These are phyloP conservation scores for Xylaria longipes DNA, from an alignment of 495 filamentous ascomycete species.

Conservation along the genomic window DNA sequence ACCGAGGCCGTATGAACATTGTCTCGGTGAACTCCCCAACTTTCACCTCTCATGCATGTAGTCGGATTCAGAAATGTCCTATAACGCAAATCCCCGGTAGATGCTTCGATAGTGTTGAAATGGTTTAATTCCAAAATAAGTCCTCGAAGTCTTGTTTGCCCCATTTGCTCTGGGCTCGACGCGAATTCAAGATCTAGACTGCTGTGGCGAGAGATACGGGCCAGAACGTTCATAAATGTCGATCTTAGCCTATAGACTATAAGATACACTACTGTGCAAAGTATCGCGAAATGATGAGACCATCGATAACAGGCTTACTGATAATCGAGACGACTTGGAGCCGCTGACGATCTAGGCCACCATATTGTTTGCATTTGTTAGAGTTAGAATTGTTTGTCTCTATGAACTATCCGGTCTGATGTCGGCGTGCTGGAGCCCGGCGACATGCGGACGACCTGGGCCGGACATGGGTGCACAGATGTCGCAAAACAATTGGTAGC, in stretches of 20 bases:
- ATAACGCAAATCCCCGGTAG: neutral
- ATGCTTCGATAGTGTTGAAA: neutral
- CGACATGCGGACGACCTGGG: neutral
- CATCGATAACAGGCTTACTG: neutral
- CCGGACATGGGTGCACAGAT: neutral
- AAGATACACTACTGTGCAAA: neutral
- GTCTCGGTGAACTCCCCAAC: neutral
- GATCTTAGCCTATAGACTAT: neutral
- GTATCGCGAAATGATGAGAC: neutral
- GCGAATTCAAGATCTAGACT: neutral
- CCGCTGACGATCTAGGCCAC: neutral
- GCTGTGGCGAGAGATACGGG: neutral
- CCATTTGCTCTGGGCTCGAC: neutral
- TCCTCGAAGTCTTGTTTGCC: neutral
- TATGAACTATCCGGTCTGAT: neutral
- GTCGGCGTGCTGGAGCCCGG: neutral
- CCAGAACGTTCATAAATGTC: neutral
- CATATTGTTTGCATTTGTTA: neutral
- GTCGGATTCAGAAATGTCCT: neutral
- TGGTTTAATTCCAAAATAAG: neutral
- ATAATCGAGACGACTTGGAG: neutral
- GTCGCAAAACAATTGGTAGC: neutral
- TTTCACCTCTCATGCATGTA: neutral
- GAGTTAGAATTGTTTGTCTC: neutral
- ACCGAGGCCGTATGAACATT: neutral